Conservation (phyloP, 768 basidiomycete genomes). For the Podaxis sp. region DNA sequence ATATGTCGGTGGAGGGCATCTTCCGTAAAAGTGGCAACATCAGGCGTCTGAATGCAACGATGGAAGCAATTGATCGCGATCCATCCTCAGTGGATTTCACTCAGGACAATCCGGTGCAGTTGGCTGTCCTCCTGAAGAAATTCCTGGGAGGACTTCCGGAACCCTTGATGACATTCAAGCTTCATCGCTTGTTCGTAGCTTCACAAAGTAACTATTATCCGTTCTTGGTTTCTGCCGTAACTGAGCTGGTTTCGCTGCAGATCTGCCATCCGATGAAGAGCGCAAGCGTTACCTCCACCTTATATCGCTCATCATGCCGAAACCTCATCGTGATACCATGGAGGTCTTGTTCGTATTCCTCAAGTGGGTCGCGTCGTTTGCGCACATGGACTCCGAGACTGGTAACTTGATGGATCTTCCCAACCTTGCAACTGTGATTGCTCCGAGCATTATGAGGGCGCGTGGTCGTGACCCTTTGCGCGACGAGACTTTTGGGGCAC, state of each 20-base stretch:
- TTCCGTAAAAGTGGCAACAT: conserved; percentile 99
- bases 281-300: conserved; percentile 84
- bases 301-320: conserved; percentile 83
- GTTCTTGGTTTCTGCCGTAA: neutral
- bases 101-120: conserved; percentile 94
- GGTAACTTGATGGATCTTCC: conserved; percentile 98
- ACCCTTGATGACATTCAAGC: conserved; percentile 91
- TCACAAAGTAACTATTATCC: conserved; percentile 70
- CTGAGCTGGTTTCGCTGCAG: conserved; percentile 39
- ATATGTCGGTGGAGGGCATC: conserved; percentile 99
- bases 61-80: conserved; percentile 94
- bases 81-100: conserved; percentile 87
- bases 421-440: conserved; percentile 96
- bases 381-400: conserved; percentile 95
- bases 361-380: conserved; percentile 99
- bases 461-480: conserved; percentile 80
- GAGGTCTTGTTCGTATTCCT: conserved; percentile 98
- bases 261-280: conserved; percentile 70
- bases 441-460: conserved; percentile 96
- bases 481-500: conserved; percentile 91
- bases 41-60: conserved; percentile 84
- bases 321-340: conserved; percentile 94
- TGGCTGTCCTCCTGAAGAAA: conserved; percentile 95
- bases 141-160: conserved; percentile 96
- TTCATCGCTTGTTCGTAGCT: conserved; percentile 85